A percentile compares a stretch with the other conserved stretches of the same genome.
These are phyloP conservation scores for Hevea brasiliensis DNA, from an alignment of 345 rosid species.

Conservation along the genomic window DNA sequence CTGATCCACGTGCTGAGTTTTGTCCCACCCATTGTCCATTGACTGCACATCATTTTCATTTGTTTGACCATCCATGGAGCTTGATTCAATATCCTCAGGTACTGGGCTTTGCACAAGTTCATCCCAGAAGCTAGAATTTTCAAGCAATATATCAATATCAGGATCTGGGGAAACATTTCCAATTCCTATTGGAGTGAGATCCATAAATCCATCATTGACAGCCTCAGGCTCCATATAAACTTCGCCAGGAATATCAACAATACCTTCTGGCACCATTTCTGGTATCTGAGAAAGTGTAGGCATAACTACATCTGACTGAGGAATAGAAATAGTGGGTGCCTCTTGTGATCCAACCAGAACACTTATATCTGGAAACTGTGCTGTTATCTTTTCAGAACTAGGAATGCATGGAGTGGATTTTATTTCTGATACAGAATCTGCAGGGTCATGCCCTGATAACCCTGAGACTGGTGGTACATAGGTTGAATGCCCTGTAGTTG, in stretches of 20 bases:
- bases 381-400: slow-evolving; percentile 45
- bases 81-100: slow-evolving; percentile 56
- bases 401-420: slow-evolving; percentile 38
- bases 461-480: slow-evolving; percentile 29
- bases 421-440: slow-evolving; percentile 42
- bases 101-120: slow-evolving; percentile 50
- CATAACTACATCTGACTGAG: slow-evolving; percentile 41
- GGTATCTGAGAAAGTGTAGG: slow-evolving; percentile 48
- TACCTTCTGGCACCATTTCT: slow-evolving; percentile 44
- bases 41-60: slow-evolving; percentile 35
- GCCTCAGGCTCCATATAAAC: slow-evolving; percentile 39
- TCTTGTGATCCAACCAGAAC: slow-evolving; percentile 45
- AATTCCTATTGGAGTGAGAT: slow-evolving; percentile 39
- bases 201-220: slow-evolving; percentile 43
- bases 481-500: slow-evolving; percentile 43
- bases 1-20: slow-evolving; percentile 52
- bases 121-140: slow-evolving; percentile 50
- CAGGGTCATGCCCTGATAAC: slow-evolving; percentile 27
- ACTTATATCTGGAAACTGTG: slow-evolving; percentile 44
- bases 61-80: slow-evolving; percentile 36
- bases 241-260: slow-evolving; percentile 38
- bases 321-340: slow-evolving; percentile 37
- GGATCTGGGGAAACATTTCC: slow-evolving; percentile 54
- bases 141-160: slow-evolving; percentile 60
- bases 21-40: slow-evolving; percentile 49